Percentiles rank a stretch among this genome's conserved stretches.
phyloP scores from a whole-genome alignment of 257 asterid genomes.

The Primulina huaijiensis region DNA sequence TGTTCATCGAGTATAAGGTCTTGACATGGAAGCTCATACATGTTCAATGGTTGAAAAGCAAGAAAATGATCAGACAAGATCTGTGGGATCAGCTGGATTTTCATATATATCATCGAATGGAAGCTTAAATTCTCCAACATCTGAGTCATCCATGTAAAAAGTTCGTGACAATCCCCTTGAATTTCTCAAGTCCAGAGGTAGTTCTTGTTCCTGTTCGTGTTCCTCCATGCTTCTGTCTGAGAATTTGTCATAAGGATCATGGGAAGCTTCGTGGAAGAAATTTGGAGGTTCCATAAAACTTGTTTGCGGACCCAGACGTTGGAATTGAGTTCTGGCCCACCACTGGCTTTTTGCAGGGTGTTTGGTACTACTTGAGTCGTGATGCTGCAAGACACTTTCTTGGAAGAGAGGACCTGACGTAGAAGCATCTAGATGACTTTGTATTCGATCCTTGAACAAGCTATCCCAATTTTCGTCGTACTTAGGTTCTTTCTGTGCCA shows the following conservation, averaged over 20 bases:
- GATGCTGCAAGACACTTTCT: conserved; percentile 59
- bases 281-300: conserved; percentile 87
- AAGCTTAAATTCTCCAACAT: conserved; percentile 57
- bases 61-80: conserved; percentile 42
- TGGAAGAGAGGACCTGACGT: conserved; percentile 70
- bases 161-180: conserved; percentile 53
- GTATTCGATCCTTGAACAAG: conserved; percentile 41
- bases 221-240: conserved; percentile 54
- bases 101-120: conserved; percentile 75
- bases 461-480: conserved; percentile 51
- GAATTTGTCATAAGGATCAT: conserved; percentile 32
- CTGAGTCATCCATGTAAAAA: conserved; percentile 62
- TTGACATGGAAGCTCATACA: conserved; percentile 19
- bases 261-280: conserved; percentile 32
- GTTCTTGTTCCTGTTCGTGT: conserved; percentile 27
- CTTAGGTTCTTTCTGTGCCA: conserved; percentile 24
- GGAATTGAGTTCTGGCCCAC: conserved; percentile 61
- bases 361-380: conserved; percentile 28
- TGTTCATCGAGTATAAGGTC: background rate
- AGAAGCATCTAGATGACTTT: conserved; percentile 59
- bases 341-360: conserved; percentile 46
- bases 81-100: conserved; percentile 37
- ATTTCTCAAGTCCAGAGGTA: conserved; percentile 39
- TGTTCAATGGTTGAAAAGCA: conserved; percentile 23
- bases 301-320: conserved; percentile 40